Evolutionary conservation across 2,329 filamentous ascomycete species (phyloP).

Genomic region (Phaeophleospora eucalypticola): DNA sequence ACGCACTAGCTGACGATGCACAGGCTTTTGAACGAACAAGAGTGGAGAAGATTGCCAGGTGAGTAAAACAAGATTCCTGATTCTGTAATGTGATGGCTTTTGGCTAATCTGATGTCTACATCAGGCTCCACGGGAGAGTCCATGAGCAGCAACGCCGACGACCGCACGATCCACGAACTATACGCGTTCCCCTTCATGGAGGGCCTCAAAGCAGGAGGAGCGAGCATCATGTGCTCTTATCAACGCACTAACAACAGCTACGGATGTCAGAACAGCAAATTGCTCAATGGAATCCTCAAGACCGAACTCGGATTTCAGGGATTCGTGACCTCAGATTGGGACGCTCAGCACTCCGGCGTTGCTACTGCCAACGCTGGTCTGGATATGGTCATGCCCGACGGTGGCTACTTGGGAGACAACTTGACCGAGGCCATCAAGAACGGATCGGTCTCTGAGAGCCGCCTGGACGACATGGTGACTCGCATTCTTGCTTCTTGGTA

Average conservation of each 20-base stretch:
- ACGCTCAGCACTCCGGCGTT: constrained; percentile 57
- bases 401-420: constrained; percentile 32
- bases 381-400: constrained; percentile 62
- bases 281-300: constrained; percentile 65
- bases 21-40: constrained; percentile 55
- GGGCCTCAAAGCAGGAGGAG: constrained; percentile 48
- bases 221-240: constrained; percentile 58
- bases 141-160: constrained; percentile 57
- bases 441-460: constrained; percentile 47
- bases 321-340: constrained; percentile 63
- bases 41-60: constrained; percentile 44
- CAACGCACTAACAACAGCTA: constrained; percentile 59
- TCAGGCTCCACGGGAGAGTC: constrained; percentile 14
- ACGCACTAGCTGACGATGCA: too few species aligned
- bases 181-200: constrained; percentile 46
- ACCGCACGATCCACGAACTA: constrained; percentile 51
- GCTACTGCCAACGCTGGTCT: constrained; percentile 57
- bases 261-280: constrained; percentile 57
- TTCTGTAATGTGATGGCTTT: background rate
- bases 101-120: background rate
- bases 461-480: constrained; percentile 58
- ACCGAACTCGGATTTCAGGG: constrained; percentile 70
- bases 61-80: too few species aligned
- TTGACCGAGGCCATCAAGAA: constrained; percentile 52
- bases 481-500: constrained; percentile 51